These are phyloP conservation scores for Lichtheimia ornata DNA, from an alignment of 371 early-diverging fungal species.

Conservation along the genomic window DNA sequence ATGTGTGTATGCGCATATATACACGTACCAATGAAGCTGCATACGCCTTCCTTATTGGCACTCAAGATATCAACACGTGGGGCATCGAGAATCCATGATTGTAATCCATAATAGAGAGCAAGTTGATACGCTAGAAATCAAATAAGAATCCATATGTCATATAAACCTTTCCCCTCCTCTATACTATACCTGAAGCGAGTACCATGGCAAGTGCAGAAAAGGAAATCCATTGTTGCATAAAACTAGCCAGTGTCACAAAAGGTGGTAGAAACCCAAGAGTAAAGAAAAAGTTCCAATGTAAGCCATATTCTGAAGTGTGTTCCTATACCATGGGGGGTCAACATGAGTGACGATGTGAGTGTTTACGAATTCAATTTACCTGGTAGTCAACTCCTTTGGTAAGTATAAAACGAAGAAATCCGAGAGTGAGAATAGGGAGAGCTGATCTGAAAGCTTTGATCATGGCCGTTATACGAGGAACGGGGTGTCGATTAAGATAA, in stretches of 20 bases:
- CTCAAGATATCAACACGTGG: slow-evolving; percentile 77
- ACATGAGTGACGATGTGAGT: not conserved
- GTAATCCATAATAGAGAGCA: slow-evolving; percentile 56
- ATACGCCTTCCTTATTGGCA: slow-evolving; percentile 92
- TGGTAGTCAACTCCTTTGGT: slow-evolving; percentile 88
- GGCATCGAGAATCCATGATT: slow-evolving; percentile 77
- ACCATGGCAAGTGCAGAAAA: slow-evolving; percentile 50
- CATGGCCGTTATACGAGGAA: slow-evolving; percentile 23
- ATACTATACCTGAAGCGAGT: slow-evolving; percentile 49
- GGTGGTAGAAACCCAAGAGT: slow-evolving; percentile 88
- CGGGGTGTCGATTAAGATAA: slow-evolving; percentile 34
- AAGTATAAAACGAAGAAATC: slow-evolving; percentile 65
- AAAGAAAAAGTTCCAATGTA: slow-evolving; percentile 98
- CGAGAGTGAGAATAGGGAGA: slow-evolving; percentile 75
- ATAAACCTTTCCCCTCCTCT: not conserved
- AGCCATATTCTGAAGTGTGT: slow-evolving; percentile 94
- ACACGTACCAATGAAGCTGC: slow-evolving; percentile 69
- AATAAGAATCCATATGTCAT: not conserved
- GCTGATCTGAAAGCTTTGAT: slow-evolving; percentile 36
- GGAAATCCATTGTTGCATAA: slow-evolving; percentile 29
- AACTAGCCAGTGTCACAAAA: slow-evolving; percentile 61
- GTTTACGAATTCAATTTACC: slow-evolving; percentile 17
- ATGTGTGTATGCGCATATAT: not conserved
- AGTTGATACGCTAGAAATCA: slow-evolving; percentile 55
- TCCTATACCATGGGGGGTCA: slow-evolving; percentile 47